Base-by-base conservation (phyloP, 441 rosid genomes). In the Brassica balearica region DNA sequence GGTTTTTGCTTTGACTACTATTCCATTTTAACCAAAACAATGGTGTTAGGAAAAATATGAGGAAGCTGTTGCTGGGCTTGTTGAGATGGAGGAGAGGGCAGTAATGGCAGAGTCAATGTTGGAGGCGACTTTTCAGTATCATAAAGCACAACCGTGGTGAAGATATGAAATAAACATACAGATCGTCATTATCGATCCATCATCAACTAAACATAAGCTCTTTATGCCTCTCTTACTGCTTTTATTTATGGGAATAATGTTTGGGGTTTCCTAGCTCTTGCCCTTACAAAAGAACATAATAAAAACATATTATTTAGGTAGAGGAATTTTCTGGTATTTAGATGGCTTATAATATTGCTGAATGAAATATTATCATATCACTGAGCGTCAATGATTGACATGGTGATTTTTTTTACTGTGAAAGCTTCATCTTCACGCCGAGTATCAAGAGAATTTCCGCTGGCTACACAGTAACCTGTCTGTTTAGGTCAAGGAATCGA, bases 81-180 rank as follows among this genome's bases (percentile, higher is more conserved):
- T 89, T 77, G 93, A 89, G 82, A 96, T 91, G 98, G 98, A 96
- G 89, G 90, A 92, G 86, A 88, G 96, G 82, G 95, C 84, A 34
- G 91, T 94, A 62, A 92, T 94, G 95, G 99, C 99, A 77, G 99
- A 94, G 83, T 96, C 96, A 46, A 88, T 91, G 96, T 80, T 94
- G 87, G 96, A 94, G 88, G 98, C 97, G 34, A 89, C 98, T 72
- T 84, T 94, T 84, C 96, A 92, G 77, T 95, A 88, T 82, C 99
- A 95, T 56, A 95, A 93, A 85, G 87, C 93, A 14, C 96, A 88
- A 65, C 27, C 27, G 27, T 32, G 36, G 36, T 32, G 8, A 32
- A 32, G 38, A 32, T 32, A 32, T 38, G 34, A 29, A 38, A 38
- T 38, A 38, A 38, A 9, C 8, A 38, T 38, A 7, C 46, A 38